Percentiles rank a stretch among this genome's conserved stretches.
Conservation (phyloP, 768 basidiomycete species). For the Naganishia friedmannii region DNA sequence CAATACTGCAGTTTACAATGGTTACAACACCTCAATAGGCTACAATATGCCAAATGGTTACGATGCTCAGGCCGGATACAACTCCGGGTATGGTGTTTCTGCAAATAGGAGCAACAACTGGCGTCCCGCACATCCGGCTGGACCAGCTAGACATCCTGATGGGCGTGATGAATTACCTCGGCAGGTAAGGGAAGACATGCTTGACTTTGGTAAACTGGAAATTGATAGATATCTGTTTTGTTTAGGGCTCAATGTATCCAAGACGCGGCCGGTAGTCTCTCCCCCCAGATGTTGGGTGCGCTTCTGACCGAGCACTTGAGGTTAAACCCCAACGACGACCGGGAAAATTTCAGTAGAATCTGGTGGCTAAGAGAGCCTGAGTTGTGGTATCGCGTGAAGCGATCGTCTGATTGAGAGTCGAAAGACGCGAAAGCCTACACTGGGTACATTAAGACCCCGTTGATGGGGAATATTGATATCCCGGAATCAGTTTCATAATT, state of each 20-base stretch:
- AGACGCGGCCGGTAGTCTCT: neutral
- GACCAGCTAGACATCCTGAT: constrained; percentile 5
- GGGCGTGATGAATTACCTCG: neutral
- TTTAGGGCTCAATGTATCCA: neutral
- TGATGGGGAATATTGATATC: neutral
- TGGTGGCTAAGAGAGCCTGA: too few species aligned
- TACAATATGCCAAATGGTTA: neutral
- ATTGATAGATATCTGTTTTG: neutral
- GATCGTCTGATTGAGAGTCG: too few species aligned
- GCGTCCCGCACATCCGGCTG: neutral
- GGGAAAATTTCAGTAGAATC: too few species aligned
- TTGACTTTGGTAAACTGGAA: too few species aligned
- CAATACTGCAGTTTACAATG: neutral
- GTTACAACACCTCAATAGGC: neutral
- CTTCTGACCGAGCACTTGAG: too few species aligned
- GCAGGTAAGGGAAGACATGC: neutral
- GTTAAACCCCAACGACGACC: too few species aligned
- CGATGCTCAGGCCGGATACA: neutral
- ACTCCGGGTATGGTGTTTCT: neutral
- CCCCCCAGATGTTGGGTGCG: neutral
- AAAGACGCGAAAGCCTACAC: too few species aligned
- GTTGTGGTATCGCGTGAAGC: too few species aligned
- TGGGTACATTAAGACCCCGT: neutral
- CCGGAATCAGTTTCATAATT: neutral
- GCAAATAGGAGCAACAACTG: neutral